phyloP scores from a whole-genome alignment of 345 rosid species.

The Hirschfeldia incana region DNA sequence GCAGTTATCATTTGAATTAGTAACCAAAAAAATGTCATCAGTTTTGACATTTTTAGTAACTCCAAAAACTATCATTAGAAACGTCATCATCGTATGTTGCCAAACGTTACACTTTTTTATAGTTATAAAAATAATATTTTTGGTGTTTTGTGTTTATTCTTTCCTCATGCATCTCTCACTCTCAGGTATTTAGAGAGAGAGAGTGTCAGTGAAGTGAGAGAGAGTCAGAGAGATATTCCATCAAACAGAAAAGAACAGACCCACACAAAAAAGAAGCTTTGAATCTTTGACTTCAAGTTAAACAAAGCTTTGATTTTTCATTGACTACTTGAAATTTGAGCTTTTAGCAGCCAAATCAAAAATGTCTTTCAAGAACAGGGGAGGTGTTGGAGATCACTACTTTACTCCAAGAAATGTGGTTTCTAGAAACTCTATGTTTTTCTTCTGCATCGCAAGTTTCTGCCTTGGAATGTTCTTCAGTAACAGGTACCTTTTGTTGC shows the following conservation, averaged over 20 bases:
- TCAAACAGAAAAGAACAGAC: slow-evolving; percentile 32
- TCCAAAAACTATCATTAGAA: slow-evolving; percentile 6
- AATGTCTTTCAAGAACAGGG: slow-evolving; percentile 68
- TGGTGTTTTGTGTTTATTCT: neutral
- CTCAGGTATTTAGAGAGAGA: slow-evolving; percentile 1
- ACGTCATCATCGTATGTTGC: slow-evolving; percentile 15
- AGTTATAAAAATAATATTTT: neutral
- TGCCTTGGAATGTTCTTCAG: slow-evolving; percentile 80
- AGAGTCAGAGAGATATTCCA: slow-evolving; percentile 3
- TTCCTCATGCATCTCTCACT: slow-evolving; percentile 25
- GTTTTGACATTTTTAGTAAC: slow-evolving; percentile 15
- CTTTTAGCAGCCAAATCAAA: neutral
- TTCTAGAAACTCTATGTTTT: slow-evolving; percentile 56
- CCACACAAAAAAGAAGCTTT: slow-evolving; percentile 21
- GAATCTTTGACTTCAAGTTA: slow-evolving; percentile 11
- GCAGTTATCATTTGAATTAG: slow-evolving; percentile 21
- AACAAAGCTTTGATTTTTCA: slow-evolving; percentile 26
- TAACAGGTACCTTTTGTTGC: slow-evolving; percentile 48
- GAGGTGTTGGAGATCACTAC: slow-evolving; percentile 21
- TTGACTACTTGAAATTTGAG: slow-evolving; percentile 26
- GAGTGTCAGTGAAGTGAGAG: neutral
- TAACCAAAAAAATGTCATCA: neutral
- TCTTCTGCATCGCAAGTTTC: slow-evolving; percentile 73
- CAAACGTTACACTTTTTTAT: slow-evolving; percentile 14
- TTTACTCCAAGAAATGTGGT: slow-evolving; percentile 45